Conservation (phyloP, 176 grass and related monocot genomes). For the Oryza australiensis region DNA sequence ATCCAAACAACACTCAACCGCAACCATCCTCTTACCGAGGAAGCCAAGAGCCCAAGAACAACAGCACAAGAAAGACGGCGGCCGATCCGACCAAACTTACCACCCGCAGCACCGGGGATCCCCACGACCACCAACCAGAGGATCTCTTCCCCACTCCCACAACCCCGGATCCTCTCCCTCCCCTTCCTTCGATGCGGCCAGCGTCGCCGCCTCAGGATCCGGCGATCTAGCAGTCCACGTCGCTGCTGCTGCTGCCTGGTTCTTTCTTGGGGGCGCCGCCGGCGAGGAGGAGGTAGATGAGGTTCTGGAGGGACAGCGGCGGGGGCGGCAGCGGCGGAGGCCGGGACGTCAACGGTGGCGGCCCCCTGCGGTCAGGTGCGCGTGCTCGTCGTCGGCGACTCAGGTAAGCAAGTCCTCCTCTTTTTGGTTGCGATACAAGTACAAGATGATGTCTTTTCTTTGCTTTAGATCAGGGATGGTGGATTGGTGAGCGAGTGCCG, state of each 20-base stretch:
- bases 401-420: slow-evolving; percentile 45
- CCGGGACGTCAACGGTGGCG: slow-evolving; percentile 51
- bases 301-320: slow-evolving; percentile 66
- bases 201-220: not conserved
- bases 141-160: not conserved
- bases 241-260: slow-evolving; percentile 17
- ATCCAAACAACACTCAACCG: too few relatives aligned
- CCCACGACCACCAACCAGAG: not conserved
- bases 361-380: slow-evolving; percentile 73
- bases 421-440: not conserved
- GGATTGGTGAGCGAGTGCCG: not conserved
- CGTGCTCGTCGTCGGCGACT: slow-evolving; percentile 76
- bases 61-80: not conserved
- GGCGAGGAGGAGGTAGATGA: slow-evolving; percentile 8
- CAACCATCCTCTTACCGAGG: too few relatives aligned
- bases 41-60: not conserved
- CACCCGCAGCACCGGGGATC: not conserved
- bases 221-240: slow-evolving; percentile 22
- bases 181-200: not conserved
- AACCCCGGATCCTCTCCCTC: not conserved
- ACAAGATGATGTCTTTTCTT: not conserved
- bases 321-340: slow-evolving; percentile 23
- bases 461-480: not conserved
- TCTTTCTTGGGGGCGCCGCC: not conserved
- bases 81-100: not conserved